These are phyloP conservation scores for Reticulascus tulasneorum DNA, from an alignment of 2,329 filamentous ascomycete species.

Conservation along the genomic window DNA sequence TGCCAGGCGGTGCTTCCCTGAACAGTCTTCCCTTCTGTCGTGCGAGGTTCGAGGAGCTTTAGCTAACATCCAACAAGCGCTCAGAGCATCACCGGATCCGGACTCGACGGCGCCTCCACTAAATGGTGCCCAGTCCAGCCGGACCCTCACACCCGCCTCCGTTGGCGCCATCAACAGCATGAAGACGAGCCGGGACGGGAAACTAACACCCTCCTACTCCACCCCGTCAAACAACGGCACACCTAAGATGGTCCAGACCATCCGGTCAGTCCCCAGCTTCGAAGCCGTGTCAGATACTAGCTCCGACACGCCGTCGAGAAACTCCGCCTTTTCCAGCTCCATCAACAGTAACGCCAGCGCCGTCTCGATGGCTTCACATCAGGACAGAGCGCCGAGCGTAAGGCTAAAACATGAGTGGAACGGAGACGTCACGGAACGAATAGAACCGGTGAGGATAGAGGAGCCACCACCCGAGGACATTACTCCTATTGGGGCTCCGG, in stretches of 20 bases:
- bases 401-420: conserved; percentile 30
- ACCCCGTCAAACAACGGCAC: conserved; percentile 19
- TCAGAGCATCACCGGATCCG: conserved; percentile 2
- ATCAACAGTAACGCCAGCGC: conserved; percentile 50
- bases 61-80: conserved; percentile 7
- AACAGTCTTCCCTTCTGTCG: conserved; percentile 1
- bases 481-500: conserved; percentile 20
- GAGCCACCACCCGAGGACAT: conserved; percentile 9
- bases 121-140: conserved; percentile 20
- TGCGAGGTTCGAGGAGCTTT: neutral
- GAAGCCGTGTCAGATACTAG: conserved; percentile 44
- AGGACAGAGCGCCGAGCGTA: conserved; percentile 26
- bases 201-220: conserved; percentile 20
- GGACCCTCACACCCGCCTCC: conserved; percentile 33
- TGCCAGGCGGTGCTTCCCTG: conserved; percentile 3
- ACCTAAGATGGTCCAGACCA: conserved; percentile 40
- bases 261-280: conserved; percentile 54
- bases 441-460: conserved; percentile 5
- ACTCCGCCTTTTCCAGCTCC: conserved; percentile 53
- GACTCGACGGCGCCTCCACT: conserved; percentile 7
- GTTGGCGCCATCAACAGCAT: conserved; percentile 36
- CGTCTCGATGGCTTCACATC: conserved; percentile 35
- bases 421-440: conserved; percentile 8
- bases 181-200: conserved; percentile 26
- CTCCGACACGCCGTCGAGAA: conserved; percentile 32